Conservation (phyloP, 2,329 filamentous ascomycete genomes). For the Pestalotiopsis fici region DNA sequence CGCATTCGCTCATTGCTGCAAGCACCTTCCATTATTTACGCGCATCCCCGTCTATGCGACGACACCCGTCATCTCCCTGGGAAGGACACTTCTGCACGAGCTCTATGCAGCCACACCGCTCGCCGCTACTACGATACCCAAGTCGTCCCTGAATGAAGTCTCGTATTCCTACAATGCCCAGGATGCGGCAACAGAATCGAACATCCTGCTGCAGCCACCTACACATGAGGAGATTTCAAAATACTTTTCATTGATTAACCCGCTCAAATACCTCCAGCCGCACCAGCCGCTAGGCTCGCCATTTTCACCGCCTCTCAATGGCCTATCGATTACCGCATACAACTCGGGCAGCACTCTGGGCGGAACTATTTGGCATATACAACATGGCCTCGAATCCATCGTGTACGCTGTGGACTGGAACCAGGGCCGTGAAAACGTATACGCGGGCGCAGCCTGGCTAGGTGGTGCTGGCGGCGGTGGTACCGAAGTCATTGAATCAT, state of each 20-base stretch:
- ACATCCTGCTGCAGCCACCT: slow-evolving; percentile 68
- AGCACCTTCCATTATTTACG: slow-evolving; percentile 88
- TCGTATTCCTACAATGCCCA: slow-evolving; percentile 54
- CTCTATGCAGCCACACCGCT: slow-evolving; percentile 87
- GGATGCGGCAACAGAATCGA: slow-evolving; percentile 47
- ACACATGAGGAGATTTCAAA: slow-evolving; percentile 85
- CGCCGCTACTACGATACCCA: slow-evolving; percentile 81
- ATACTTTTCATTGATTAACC: slow-evolving; percentile 89
- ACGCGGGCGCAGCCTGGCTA: slow-evolving; percentile 91
- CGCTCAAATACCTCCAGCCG: slow-evolving; percentile 95
- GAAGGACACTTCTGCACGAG: slow-evolving; percentile 87
- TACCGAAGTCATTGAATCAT: slow-evolving; percentile 88
- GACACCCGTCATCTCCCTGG: slow-evolving; percentile 87
- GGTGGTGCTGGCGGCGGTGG: slow-evolving; percentile 78
- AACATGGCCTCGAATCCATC: slow-evolving; percentile 93
- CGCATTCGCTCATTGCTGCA: slow-evolving; percentile 95
- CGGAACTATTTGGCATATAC: slow-evolving; percentile 98
- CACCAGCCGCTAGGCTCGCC: slow-evolving; percentile 86
- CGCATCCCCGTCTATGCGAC: slow-evolving; percentile 95
- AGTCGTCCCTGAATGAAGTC: slow-evolving; percentile 68
- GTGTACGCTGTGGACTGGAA: slow-evolving; percentile 99
- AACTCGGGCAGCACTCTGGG: slow-evolving; percentile 94
- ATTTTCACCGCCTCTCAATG: slow-evolving; percentile 85
- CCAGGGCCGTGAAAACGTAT: slow-evolving; percentile 92
- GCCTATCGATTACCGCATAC: slow-evolving; percentile 93